Evolutionary conservation across 371 early-diverging fungal species (phyloP), one percentile per base, ranked within the genome.

Genomic region (Mucor racemosus): DNA sequence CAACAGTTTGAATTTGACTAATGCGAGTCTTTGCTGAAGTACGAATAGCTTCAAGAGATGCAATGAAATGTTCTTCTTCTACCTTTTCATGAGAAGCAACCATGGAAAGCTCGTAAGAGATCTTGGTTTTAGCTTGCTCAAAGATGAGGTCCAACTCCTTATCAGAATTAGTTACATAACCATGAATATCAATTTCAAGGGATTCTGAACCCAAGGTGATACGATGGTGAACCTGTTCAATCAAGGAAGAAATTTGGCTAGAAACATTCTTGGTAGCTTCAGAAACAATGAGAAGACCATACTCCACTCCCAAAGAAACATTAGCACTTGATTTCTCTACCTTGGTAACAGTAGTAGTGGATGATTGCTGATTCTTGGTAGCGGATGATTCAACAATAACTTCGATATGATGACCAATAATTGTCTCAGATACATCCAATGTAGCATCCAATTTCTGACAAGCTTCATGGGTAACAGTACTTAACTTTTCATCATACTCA

Each of bases 101-200:
- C 71, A 60, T 67, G 4, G 66, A 58, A 4, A 71, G 36, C 17
- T 74, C 63, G 35, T 71, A 68, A 0, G 68, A 53, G 15, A 68
- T 65, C 67, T 76, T 76, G 10, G 14, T 34, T 58, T 73, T 66
- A 56, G 74, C 74, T 40, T 71, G 59, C 11, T 74, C 67, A 60
- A 71, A 64, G 6, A 71, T 60, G 14, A 39, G 42, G 8, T 74
- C 71, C 36, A 74, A 40, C 14, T 70, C 71, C 34, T 62, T 44
- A 8, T 71, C 60, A 58, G 67, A 60, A 44, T 15, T 58, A 0
- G n/a, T 36, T 9, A 62, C 15, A 34, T 17, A 56, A 8, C 48
- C 55, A 21, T 62, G 56, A n/a, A 74, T 48, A 34, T 74, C 74
- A 5, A 60, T 38, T 19, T 71, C 65, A 50, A 60, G 17, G 9